These are phyloP conservation scores for Lachnellula suecica DNA, from an alignment of 2,329 filamentous ascomycete genomes.

Conservation along the genomic window DNA sequence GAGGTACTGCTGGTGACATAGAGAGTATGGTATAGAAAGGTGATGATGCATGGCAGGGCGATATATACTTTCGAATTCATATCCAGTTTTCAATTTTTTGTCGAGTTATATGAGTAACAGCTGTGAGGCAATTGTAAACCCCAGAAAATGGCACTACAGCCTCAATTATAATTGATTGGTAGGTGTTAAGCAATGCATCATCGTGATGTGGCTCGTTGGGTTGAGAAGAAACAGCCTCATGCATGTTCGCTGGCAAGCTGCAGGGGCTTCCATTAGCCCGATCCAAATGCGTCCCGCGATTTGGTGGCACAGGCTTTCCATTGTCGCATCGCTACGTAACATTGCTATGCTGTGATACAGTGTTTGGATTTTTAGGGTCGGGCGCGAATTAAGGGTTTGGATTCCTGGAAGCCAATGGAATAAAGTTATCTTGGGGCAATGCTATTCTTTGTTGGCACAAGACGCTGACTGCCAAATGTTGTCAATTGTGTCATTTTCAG, in stretches of 20 bases:
- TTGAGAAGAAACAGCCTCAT: conserved; percentile 4
- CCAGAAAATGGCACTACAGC: background rate
- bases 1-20: background rate
- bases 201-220: conserved; percentile 10
- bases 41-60: background rate
- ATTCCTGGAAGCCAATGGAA: background rate
- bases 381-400: background rate
- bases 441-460: background rate
- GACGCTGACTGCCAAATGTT: background rate
- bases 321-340: background rate
- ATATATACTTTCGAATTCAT: background rate
- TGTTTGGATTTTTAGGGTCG: background rate
- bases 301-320: background rate
- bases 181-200: background rate
- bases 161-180: conserved; percentile 9
- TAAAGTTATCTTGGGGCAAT: background rate
- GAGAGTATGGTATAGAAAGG: background rate
- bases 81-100: background rate
- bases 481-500: background rate
- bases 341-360: background rate
- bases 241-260: conserved; percentile 14
- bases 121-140: background rate
- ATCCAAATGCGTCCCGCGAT: background rate
- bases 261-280: background rate
- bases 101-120: background rate